phyloP scores from a whole-genome alignment of 495 filamentous ascomycete genomes.

The Penicillium coffeae region DNA sequence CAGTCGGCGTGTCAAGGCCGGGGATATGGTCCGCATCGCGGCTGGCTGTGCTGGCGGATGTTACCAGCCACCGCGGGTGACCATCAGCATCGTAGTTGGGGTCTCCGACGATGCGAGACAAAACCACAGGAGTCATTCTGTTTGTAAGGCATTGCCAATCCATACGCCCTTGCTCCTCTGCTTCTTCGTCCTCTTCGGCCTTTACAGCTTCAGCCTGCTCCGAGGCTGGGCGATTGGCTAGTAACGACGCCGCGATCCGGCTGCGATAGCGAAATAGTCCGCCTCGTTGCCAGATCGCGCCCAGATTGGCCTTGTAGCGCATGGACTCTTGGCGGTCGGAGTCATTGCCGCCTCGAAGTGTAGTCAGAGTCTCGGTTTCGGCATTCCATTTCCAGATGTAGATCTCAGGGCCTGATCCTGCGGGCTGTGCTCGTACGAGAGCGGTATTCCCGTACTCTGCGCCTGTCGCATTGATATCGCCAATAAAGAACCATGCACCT shows the following conservation, averaged over 20 bases:
- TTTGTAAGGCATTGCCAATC: constrained; percentile 44
- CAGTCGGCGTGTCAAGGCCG: constrained; percentile 31
- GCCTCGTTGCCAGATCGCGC: constrained; percentile 38
- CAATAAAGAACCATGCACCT: constrained; percentile 60
- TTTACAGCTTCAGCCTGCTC: constrained; percentile 2
- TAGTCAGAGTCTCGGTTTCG: constrained; percentile 29
- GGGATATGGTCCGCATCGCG: constrained; percentile 50
- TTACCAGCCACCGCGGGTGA: constrained; percentile 40
- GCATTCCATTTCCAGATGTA: constrained; percentile 46
- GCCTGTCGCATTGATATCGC: constrained; percentile 21
- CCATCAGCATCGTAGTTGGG: constrained; percentile 37
- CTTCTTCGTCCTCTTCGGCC: constrained; percentile 26
- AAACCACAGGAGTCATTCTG: constrained; percentile 31
- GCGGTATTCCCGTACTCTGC: constrained; percentile 10
- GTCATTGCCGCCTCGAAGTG: constrained; percentile 23
- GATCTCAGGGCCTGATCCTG: constrained; percentile 22
- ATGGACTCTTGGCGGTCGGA: constrained; percentile 31
- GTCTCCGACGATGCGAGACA: constrained; percentile 39
- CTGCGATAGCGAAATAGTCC: constrained; percentile 42
- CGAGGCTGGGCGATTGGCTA: constrained; percentile 7
- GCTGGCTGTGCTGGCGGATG: constrained; percentile 42
- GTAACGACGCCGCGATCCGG: constrained; percentile 28
- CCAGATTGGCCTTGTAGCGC: constrained; percentile 40
- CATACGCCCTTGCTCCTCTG: constrained; percentile 26
- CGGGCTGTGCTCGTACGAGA: constrained; percentile 8